Percentiles rank a stretch among this genome's conserved stretches.
These are phyloP conservation scores for Ascocoryne sarcoides DNA, from an alignment of 2,329 filamentous ascomycete genomes.

Conservation along the genomic window DNA sequence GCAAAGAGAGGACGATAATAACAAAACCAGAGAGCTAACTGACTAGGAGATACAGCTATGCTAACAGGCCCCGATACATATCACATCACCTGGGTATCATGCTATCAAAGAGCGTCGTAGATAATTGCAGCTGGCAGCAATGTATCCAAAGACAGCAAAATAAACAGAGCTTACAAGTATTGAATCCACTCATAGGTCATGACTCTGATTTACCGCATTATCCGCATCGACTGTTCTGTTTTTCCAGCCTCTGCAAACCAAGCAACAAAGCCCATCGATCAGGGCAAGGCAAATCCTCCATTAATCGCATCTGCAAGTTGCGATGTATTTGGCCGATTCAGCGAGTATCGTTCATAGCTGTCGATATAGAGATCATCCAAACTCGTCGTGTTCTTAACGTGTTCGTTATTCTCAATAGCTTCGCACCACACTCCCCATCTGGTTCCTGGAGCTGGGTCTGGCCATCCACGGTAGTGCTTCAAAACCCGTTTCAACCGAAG, in stretches of 20 bases:
- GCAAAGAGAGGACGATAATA: no score
- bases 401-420: slow-evolving; percentile 31
- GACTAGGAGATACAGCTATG: no score
- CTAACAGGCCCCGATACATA: no score
- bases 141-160: no score
- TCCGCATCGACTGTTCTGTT: slow-evolving; percentile 3
- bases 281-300: slow-evolving; percentile 34
- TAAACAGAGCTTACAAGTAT: no score
- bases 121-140: no score
- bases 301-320: slow-evolving; percentile 52
- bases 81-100: no score
- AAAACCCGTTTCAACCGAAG: slow-evolving; percentile 31
- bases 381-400: slow-evolving; percentile 32
- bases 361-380: slow-evolving; percentile 52
- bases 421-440: slow-evolving; percentile 31
- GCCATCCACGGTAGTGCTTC: slow-evolving; percentile 32
- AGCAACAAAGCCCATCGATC: background rate
- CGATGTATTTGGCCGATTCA: slow-evolving; percentile 51
- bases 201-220: no score
- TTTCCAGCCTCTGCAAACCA: background rate
- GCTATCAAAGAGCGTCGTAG: no score
- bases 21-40: no score
- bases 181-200: no score
- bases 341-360: slow-evolving; percentile 59
- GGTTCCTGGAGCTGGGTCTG: slow-evolving; percentile 28